These are phyloP conservation scores for Scedosporium dehoogii DNA, from an alignment of 2,329 filamentous ascomycete species.

Conservation along the genomic window DNA sequence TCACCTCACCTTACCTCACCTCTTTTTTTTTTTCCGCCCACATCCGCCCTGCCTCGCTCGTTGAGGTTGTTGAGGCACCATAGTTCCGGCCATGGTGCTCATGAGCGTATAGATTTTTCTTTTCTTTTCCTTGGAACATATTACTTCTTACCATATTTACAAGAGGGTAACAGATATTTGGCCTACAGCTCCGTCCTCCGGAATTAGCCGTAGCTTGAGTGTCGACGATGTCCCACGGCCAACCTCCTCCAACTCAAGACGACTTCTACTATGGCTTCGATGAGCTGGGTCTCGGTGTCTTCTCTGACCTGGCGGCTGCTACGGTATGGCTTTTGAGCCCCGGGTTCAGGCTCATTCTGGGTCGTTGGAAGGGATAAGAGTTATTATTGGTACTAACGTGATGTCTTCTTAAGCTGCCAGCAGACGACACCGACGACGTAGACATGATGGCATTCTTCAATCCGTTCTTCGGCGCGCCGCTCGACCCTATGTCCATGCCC, in stretches of 20 bases:
- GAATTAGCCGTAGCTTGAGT: background rate
- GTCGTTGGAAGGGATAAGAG: too few relatives aligned
- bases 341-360: background rate
- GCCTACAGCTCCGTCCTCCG: background rate
- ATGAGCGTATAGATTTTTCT: background rate
- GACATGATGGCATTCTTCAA: slow-evolving; percentile 34
- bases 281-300: slow-evolving; percentile 16
- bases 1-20: background rate
- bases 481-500: slow-evolving; percentile 31
- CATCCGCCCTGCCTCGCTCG: background rate
- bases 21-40: background rate
- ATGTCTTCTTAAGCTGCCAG: background rate
- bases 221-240: slow-evolving; percentile 24
- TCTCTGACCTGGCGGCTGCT: slow-evolving; percentile 17
- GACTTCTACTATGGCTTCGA: slow-evolving; percentile 14
- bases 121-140: background rate
- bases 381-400: background rate
- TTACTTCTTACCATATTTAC: background rate
- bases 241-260: slow-evolving; percentile 19
- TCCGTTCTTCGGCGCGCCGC: slow-evolving; percentile 24
- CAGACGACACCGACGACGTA: slow-evolving; percentile 20
- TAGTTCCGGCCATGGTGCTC: background rate
- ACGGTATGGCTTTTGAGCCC: slow-evolving; percentile 8
- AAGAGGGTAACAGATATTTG: background rate
- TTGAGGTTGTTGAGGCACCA: background rate